These are phyloP conservation scores for Claviceps paspali DNA, from an alignment of 2,329 filamentous ascomycete species.

Conservation along the genomic window DNA sequence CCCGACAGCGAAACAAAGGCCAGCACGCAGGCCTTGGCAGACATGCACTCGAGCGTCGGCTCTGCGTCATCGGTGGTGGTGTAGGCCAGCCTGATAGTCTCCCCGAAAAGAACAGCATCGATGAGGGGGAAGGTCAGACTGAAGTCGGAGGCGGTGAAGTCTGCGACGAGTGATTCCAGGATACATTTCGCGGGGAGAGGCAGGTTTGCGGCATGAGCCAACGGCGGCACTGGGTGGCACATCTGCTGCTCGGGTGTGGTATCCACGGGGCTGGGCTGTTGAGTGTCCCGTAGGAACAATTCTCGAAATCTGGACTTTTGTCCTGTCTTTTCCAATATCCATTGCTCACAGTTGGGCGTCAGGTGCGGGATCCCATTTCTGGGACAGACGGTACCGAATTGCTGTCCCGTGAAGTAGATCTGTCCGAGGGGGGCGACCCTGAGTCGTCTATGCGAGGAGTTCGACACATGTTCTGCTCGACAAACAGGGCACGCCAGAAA, in stretches of 20 bases:
- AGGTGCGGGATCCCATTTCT: constrained; percentile 34
- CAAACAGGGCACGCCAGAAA: constrained; percentile 1
- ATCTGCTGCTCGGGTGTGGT: not conserved
- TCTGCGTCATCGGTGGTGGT: constrained; percentile 9
- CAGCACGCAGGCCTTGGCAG: constrained; percentile 30
- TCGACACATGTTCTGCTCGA: not conserved
- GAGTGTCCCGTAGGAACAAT: not conserved
- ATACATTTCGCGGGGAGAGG: constrained; percentile 22
- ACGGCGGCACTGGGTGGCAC: too few species aligned
- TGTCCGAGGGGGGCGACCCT: constrained; percentile 13
- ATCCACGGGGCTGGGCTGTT: not conserved
- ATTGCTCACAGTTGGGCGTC: constrained; percentile 29
- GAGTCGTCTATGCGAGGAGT: not conserved
- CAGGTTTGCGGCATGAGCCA: too few species aligned
- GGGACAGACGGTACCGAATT: constrained; percentile 30
- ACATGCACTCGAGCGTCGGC: constrained; percentile 14
- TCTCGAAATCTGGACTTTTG: constrained; percentile 11
- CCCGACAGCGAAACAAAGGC: constrained; percentile 28
- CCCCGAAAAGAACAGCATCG: constrained; percentile 28
- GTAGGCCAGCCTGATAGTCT: constrained; percentile 31
- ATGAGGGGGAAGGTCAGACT: constrained; percentile 32
- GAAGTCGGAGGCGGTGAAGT: constrained; percentile 19
- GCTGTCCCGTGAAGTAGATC: constrained; percentile 31
- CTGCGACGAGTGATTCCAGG: constrained; percentile 11
- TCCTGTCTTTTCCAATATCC: constrained; percentile 31